These are phyloP conservation scores for Cytidiella melzeri DNA, from an alignment of 768 basidiomycete species.

Conservation along the genomic window DNA sequence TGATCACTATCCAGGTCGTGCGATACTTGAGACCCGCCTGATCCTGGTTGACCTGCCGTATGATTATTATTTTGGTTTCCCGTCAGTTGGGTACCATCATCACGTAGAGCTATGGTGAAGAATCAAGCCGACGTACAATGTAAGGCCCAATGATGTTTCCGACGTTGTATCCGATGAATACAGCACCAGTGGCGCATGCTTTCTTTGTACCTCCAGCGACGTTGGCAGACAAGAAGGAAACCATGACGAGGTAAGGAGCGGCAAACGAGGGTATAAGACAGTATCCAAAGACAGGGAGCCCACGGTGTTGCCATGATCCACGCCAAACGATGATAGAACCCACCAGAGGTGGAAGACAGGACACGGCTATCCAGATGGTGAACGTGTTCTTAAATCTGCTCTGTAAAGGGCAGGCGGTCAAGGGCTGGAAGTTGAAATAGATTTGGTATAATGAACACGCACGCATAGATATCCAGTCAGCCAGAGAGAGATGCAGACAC, in stretches of 20 bases:
- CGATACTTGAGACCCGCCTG: constrained; percentile 7
- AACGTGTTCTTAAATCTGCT: constrained; percentile 6
- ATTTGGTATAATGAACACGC: background rate
- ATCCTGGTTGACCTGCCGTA: constrained; percentile 3
- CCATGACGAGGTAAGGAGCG: constrained; percentile 8
- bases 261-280: constrained; percentile 9
- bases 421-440: too few relatives aligned
- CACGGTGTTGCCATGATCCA: constrained; percentile 7
- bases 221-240: constrained; percentile 4
- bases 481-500: constrained; percentile 8
- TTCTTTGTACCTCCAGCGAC: constrained; percentile 10
- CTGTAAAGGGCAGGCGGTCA: background rate
- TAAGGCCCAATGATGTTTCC: constrained; percentile 11
- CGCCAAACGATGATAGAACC: constrained; percentile 11
- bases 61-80: too few relatives aligned
- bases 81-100: too few relatives aligned
- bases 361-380: background rate
- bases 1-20: constrained; percentile 10
- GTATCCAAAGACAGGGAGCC: constrained; percentile 8
- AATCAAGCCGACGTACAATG: constrained; percentile 2
- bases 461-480: constrained; percentile 5
- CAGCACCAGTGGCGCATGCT: constrained; percentile 8
- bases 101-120: too few relatives aligned
- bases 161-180: constrained; percentile 12
- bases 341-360: constrained; percentile 6